Percentiles rank a stretch among this genome's conserved stretches.
Evolutionary conservation across 2,329 filamentous ascomycete species (phyloP).

Genomic region (Pezicula carpinea): DNA sequence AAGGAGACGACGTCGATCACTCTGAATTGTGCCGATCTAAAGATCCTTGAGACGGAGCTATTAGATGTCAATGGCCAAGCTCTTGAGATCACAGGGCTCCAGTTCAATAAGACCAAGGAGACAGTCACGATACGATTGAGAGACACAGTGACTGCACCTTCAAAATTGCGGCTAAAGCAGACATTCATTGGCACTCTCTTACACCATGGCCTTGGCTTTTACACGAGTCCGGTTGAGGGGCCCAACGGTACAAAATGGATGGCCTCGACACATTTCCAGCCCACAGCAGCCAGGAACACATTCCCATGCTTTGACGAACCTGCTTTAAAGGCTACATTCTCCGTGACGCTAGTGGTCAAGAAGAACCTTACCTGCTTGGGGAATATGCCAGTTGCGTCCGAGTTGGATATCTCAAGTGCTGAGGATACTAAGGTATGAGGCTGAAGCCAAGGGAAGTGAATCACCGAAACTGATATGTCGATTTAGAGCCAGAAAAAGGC

Average conservation of each 20-base stretch:
- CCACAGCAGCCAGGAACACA: conserved; percentile 59
- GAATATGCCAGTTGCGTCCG: no score
- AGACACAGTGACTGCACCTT: background rate
- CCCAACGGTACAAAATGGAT: conserved; percentile 48
- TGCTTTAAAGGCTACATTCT: conserved; percentile 64
- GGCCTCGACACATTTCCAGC: conserved; percentile 68
- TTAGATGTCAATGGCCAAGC: background rate
- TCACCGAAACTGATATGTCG: conserved; percentile 48
- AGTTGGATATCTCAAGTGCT: no score
- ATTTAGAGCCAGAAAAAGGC: conserved; percentile 60
- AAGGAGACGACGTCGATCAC: conserved; percentile 4
- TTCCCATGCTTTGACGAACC: conserved; percentile 74
- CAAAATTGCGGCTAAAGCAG: conserved; percentile 1
- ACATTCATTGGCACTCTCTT: conserved; percentile 7
- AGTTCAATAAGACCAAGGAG: background rate
- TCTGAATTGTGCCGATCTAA: conserved; percentile 4
- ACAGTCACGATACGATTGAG: background rate
- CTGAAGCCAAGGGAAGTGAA: no score
- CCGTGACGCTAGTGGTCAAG: conserved; percentile 62
- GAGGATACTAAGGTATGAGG: no score
- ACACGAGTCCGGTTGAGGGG: background rate
- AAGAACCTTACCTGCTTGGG: conserved; percentile 47
- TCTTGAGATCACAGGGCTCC: background rate
- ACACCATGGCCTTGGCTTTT: conserved; percentile 1
- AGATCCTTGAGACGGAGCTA: conserved; percentile 4